Base-by-base conservation (phyloP, 2,329 filamentous ascomycete genomes). In the Trichoderma sp. region DNA sequence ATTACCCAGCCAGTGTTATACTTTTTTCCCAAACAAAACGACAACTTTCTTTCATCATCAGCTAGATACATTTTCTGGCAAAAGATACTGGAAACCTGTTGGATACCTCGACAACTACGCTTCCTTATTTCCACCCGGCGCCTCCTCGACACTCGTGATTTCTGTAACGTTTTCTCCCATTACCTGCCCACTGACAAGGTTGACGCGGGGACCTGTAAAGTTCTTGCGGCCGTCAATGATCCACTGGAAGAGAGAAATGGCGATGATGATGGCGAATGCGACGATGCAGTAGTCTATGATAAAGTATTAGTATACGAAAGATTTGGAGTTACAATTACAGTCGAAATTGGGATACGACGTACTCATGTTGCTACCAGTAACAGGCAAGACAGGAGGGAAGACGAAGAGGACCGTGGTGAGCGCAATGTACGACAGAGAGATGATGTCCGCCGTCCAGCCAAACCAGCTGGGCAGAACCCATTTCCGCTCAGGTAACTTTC, bases 351-450 rank as follows among this genome's bases (percentile, higher is more conserved):
- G 13, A 6, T 39, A 11, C 1, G 23, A 67, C 75, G 2, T 64
- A 77, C 76, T 94, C 91, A 93, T 93, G 78, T 87, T 92, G 74
- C 83, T 88, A 2, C 87, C 86, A 0, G 88, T 88, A 0, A 91
- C 90, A 0, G 90, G 91, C 3, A 90, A 75, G 0, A 84, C 85
- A 0, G 91, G 91, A 1, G 92, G 91, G 77, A 93, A 92, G 34
- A 93, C 82, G 79, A 93, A 93, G 0, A 94, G 84, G 0, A 93
- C 88, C 0, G 90, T 93, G 0, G 91, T 93, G 6, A 93, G 81
- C 9, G 88, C 80, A 2, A 91, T 88, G 76, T 92, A 93, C 0
- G 82, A 83, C 23, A 93, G 81, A 1, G 91, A 91, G 32, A 78
- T 74, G 7, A 76, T 74, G 50, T 83, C 78, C 2, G 73, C 72